Evolutionary conservation across 306 rosid species (phyloP).

Genomic region (Dicorynia guianensis): DNA sequence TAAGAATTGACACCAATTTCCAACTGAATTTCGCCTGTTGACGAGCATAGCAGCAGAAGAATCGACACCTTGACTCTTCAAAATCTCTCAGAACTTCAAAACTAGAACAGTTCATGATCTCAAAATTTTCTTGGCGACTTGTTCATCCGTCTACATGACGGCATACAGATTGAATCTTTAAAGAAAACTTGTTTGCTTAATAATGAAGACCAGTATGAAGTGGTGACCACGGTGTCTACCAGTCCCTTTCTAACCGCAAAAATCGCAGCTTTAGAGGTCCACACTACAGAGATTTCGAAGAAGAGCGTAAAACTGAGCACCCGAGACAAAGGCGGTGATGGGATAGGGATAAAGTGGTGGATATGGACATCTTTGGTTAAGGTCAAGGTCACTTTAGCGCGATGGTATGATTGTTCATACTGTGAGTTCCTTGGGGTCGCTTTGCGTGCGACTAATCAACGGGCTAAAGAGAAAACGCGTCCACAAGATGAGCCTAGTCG

Average conservation of each 20-base stretch:
- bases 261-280: background rate
- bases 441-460: constrained; percentile 2
- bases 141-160: constrained; percentile 12
- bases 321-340: no score
- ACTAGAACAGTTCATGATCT: constrained; percentile 21
- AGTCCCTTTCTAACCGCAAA: background rate
- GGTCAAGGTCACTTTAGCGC: no score
- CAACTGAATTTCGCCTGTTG: background rate
- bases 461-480: constrained; percentile 40
- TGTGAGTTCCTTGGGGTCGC: background rate
- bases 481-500: background rate
- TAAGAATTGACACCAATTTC: background rate
- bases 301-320: background rate
- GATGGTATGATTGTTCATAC: background rate
- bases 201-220: no score
- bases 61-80: background rate
- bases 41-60: background rate
- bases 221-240: background rate
- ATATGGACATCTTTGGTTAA: no score
- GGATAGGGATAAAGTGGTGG: background rate
- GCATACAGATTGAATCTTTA: background rate
- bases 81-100: constrained; percentile 15
- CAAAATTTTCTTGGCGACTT: background rate
- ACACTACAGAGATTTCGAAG: background rate
- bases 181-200: background rate